Percentiles rank a stretch among this genome's conserved stretches.
phyloP scores from a whole-genome alignment of 2,329 filamentous ascomycete species.

The Epichloe bromicola region DNA sequence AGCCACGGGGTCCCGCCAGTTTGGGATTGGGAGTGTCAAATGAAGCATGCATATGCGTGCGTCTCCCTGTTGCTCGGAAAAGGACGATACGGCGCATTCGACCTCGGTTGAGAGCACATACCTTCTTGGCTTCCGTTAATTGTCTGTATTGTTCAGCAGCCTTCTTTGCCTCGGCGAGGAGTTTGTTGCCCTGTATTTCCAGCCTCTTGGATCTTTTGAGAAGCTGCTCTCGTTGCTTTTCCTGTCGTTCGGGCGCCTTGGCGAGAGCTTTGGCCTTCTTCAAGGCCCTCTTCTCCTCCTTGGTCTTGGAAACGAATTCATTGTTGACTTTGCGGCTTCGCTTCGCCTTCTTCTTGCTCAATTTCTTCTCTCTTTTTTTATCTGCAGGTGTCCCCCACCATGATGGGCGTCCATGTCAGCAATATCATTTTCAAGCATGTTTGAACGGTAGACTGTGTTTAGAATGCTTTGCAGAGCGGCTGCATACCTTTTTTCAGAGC shows the following conservation, averaged over 20 bases:
- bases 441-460: too few species aligned
- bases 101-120: background rate
- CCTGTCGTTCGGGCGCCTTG: slow-evolving; percentile 19
- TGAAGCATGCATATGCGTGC: background rate
- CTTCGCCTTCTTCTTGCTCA: background rate
- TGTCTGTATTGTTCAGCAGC: slow-evolving; percentile 16
- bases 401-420: too few species aligned
- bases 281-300: slow-evolving; percentile 18
- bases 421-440: background rate
- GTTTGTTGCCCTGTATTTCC: slow-evolving; percentile 25
- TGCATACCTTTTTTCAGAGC: slow-evolving; percentile 1
- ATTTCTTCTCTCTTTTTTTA: background rate
- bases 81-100: background rate
- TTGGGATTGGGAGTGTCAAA: background rate
- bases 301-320: slow-evolving; percentile 16
- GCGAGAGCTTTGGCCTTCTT: slow-evolving; percentile 18
- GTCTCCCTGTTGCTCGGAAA: background rate
- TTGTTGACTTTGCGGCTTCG: slow-evolving; percentile 16
- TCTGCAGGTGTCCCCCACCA: background rate
- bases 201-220: slow-evolving; percentile 25
- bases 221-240: slow-evolving; percentile 26
- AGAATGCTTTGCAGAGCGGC: background rate
- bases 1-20: background rate
- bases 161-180: slow-evolving; percentile 28
- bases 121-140: slow-evolving; percentile 10